Evolutionary conservation across 2,329 filamentous ascomycete species (phyloP).

Genomic region (Clonostachys solani): DNA sequence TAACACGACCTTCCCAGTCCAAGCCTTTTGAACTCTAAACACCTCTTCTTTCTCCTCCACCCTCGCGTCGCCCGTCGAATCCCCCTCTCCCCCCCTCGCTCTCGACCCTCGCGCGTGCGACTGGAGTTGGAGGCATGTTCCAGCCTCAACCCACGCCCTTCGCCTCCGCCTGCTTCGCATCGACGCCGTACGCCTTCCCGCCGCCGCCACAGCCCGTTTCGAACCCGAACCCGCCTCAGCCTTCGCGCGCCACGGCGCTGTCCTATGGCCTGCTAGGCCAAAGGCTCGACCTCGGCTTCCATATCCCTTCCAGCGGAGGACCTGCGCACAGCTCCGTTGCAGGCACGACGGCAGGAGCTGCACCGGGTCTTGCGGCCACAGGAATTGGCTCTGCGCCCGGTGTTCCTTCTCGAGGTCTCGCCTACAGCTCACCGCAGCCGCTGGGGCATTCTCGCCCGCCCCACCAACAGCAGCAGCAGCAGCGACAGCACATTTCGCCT

Average conservation of each 20-base stretch:
- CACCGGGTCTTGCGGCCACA: background rate
- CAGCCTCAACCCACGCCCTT: slow-evolving; percentile 48
- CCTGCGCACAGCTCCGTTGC: background rate
- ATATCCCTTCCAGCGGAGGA: background rate
- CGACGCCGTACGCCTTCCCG: slow-evolving; percentile 7
- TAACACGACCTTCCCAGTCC: background rate
- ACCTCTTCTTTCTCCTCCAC: too few species aligned
- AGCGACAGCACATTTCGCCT: slow-evolving; percentile 1
- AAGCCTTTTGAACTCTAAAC: too few species aligned
- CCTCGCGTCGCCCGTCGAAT: too few species aligned
- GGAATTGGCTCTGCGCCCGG: background rate
- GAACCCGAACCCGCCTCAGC: background rate
- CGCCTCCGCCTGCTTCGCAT: slow-evolving; percentile 30
- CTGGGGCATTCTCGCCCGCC: background rate
- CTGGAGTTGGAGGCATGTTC: slow-evolving; percentile 38
- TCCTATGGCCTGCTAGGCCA: background rate
- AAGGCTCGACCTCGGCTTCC: background rate
- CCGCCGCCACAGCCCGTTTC: background rate
- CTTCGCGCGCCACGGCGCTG: background rate
- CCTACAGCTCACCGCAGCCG: background rate
- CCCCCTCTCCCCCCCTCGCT: too few species aligned
- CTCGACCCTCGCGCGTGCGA: too few species aligned
- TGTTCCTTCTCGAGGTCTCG: background rate
- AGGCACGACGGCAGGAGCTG: background rate
- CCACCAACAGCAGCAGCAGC: background rate